phyloP scores from a whole-genome alignment of 441 rosid genomes.

The Populus hybrid region DNA sequence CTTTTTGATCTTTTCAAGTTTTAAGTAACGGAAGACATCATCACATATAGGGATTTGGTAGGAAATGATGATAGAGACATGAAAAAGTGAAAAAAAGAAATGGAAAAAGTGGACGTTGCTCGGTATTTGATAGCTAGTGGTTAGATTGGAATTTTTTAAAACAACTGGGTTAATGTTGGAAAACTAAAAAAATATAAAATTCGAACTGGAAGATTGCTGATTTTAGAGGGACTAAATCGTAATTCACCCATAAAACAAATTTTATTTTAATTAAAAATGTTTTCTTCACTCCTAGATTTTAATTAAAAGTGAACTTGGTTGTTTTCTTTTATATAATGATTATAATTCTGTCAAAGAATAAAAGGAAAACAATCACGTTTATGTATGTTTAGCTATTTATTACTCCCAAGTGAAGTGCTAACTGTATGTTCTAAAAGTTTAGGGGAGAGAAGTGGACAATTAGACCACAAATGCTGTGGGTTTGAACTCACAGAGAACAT shows the following conservation, averaged over 20 bases:
- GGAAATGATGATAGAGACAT: not conserved
- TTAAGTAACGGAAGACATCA: not conserved
- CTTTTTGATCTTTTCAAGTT: too few relatives aligned
- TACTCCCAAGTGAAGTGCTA: not conserved
- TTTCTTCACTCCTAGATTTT: not conserved
- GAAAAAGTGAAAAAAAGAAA: not conserved
- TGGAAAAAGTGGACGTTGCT: not conserved
- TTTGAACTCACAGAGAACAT: not conserved
- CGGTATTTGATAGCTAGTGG: not conserved
- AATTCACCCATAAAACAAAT: not conserved
- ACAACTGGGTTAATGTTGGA: not conserved
- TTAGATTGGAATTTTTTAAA: not conserved
- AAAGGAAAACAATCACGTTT: not conserved
- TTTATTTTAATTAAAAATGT: too few relatives aligned
- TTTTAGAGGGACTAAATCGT: not conserved
- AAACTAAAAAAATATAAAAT: too few relatives aligned
- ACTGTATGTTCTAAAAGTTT: not conserved
- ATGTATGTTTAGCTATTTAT: not conserved
- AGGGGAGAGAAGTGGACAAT: not conserved
- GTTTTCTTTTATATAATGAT: too few relatives aligned
- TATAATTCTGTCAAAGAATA: not conserved
- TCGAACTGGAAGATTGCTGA: not conserved
- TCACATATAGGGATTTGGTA: not conserved
- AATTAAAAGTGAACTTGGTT: too few relatives aligned
- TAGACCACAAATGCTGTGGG: not conserved